Percentiles rank a stretch among this genome's conserved stretches.
These are phyloP conservation scores for Ascochyta fabae DNA, from an alignment of 2,329 filamentous ascomycete species.

Conservation along the genomic window DNA sequence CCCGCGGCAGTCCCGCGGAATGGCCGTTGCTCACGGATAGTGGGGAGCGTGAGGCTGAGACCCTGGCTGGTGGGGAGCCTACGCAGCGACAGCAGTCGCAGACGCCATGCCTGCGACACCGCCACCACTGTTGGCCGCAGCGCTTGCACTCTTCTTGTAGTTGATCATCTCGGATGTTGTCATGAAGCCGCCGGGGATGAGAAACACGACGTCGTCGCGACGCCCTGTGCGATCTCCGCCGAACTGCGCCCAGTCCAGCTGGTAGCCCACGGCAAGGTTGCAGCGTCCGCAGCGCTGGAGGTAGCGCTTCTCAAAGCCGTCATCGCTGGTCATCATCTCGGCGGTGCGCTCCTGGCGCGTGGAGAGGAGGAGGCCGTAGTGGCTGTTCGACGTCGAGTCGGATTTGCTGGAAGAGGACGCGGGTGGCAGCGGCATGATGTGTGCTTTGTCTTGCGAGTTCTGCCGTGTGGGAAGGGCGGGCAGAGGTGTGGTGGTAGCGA, in stretches of 20 bases:
- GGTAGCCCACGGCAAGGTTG: slow-evolving; percentile 67
- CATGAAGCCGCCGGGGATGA: slow-evolving; percentile 66
- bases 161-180: slow-evolving; percentile 63
- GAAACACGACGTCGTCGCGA: slow-evolving; percentile 61
- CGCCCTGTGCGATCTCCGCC: slow-evolving; percentile 38
- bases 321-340: slow-evolving; percentile 61
- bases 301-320: slow-evolving; percentile 72
- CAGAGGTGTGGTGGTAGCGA: slow-evolving; percentile 64
- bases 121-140: slow-evolving; percentile 11
- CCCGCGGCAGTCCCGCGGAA: slow-evolving; percentile 12
- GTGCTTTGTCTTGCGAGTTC: slow-evolving; percentile 58
- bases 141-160: slow-evolving; percentile 41
- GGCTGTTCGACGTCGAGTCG: slow-evolving; percentile 19
- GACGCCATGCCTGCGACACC: slow-evolving; percentile 12
- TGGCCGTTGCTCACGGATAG: neutral
- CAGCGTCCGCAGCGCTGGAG: slow-evolving; percentile 67
- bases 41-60: slow-evolving; percentile 14
- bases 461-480: slow-evolving; percentile 59
- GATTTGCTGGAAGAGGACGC: slow-evolving; percentile 24
- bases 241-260: slow-evolving; percentile 62
- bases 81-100: slow-evolving; percentile 30
- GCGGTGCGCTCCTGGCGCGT: slow-evolving; percentile 57
- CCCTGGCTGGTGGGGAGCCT: slow-evolving; percentile 5
- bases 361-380: slow-evolving; percentile 61
- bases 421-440: slow-evolving; percentile 63